Evolutionary conservation across 2,329 filamentous ascomycete genomes (phyloP), one percentile per base, ranked within the genome.

Genomic region (Claviceps fusiformis): DNA sequence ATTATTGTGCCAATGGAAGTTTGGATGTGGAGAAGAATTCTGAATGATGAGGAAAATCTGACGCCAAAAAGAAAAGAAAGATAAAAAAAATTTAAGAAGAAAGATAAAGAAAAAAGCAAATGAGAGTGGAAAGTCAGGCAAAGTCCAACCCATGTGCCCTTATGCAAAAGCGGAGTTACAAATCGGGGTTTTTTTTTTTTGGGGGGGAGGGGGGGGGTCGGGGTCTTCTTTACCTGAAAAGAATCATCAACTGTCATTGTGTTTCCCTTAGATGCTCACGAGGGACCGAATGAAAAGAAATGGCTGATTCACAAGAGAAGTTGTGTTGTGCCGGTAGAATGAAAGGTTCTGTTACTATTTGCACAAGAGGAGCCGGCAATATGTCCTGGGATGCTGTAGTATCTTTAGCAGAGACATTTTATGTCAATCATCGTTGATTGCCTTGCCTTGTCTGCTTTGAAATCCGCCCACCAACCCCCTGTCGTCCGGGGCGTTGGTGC

Each of bases 181-280:
- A 45, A 10, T 24, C 15, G 17, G 39, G 17, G 19, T 5, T n/a
- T 5, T 41, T 19, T 51, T 9, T n/a, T 19, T 27, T n/a, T n/a
- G n/a, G n/a, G n/a, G n/a, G n/a, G n/a, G n/a, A n/a, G n/a, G n/a
- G n/a, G n/a, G n/a, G n/a, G n/a, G n/a, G n/a, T 24, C 3, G 1
- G 24, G 24, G 24, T 24, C 24, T 24, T 24, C 50, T 67, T 59
- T 63, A 77, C 75, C 70, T 75, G 72, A 56, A 77, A 77, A 54
- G 72, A 70, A 61, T 73, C 70, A 46, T 68, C 68, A 51, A 70
- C 69, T 39, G 73, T 66, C 74, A 76, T 77, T 54, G 64, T 73
- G 37, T 37, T 19, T 6, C 63, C 49, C 60, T 52, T 2, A 24
- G 24, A 24, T 51, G 33, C 41, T 31, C n/a, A 35, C 29, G 29